Evolutionary conservation across 106 monocot species (phyloP).

Genomic region (Gastrodia elata): DNA sequence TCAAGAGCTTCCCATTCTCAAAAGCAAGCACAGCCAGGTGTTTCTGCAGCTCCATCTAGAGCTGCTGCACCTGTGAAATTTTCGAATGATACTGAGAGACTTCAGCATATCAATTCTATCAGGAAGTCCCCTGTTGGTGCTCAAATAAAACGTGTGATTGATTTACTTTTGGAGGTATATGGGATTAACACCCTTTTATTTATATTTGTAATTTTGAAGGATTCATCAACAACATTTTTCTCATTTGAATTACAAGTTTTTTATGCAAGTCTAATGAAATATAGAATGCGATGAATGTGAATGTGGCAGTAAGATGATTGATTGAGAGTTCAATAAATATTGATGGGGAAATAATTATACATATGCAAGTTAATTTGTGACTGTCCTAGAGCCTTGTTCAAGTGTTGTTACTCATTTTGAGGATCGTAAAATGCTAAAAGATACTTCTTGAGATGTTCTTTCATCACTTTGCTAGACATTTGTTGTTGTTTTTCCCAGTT

Average conservation of each 20-base stretch:
- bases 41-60: constrained; percentile 25
- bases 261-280: too few species aligned
- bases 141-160: constrained; percentile 86
- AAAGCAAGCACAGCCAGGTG: constrained; percentile 13
- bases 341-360: too few species aligned
- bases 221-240: not conserved
- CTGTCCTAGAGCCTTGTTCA: too few species aligned
- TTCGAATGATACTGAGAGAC: constrained; percentile 88
- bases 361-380: too few species aligned
- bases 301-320: too few species aligned
- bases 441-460: too few species aligned
- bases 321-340: too few species aligned
- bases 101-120: constrained; percentile 80
- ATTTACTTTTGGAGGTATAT: constrained; percentile 69
- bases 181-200: not conserved
- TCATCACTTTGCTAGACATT: too few species aligned
- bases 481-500: too few species aligned
- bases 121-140: constrained; percentile 86
- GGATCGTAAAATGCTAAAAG: too few species aligned
- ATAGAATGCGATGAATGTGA: too few species aligned
- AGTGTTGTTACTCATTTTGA: too few species aligned
- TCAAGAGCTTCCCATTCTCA: constrained; percentile 22
- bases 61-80: constrained; percentile 47
- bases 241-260: not conserved
- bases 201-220: not conserved